Conservation (phyloP, 176 grass and related monocot species). For the Paspalum vaginatum region DNA sequence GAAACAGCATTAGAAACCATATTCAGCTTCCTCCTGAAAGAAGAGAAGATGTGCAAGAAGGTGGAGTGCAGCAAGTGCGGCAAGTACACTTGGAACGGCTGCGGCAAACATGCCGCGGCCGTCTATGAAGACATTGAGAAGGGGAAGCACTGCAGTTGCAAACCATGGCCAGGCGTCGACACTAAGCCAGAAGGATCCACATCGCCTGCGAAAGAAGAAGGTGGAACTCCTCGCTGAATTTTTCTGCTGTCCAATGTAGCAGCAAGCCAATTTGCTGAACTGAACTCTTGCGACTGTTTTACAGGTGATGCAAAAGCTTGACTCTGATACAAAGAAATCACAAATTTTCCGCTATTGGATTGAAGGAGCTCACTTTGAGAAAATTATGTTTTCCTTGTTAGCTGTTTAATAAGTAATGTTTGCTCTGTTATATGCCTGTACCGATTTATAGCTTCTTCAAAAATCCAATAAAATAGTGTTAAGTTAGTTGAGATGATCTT, state of each 20-base stretch:
- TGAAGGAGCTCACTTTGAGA: background rate
- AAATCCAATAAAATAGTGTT: background rate
- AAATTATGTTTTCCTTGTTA: conserved; percentile 7
- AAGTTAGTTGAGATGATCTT: background rate
- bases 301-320: conserved; percentile 46
- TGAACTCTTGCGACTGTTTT: background rate
- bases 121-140: conserved; percentile 45
- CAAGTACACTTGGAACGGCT: conserved; percentile 60
- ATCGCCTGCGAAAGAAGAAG: conserved; percentile 7
- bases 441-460: background rate
- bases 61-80: conserved; percentile 58
- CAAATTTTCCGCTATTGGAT: background rate
- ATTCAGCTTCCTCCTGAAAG: background rate
- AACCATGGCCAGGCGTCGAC: conserved; percentile 44
- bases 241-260: background rate
- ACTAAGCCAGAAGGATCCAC: conserved; percentile 16
- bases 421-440: background rate
- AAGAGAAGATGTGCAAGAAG: conserved; percentile 48
- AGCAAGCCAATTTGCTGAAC: background rate
- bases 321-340: background rate
- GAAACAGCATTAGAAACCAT: background rate
- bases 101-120: conserved; percentile 33
- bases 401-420: conserved; percentile 1
- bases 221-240: conserved; percentile 15
- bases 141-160: conserved; percentile 65